These are phyloP conservation scores for Zygotorulaspora florentina DNA, from an alignment of 805 yeast genomes.

Conservation along the genomic window DNA sequence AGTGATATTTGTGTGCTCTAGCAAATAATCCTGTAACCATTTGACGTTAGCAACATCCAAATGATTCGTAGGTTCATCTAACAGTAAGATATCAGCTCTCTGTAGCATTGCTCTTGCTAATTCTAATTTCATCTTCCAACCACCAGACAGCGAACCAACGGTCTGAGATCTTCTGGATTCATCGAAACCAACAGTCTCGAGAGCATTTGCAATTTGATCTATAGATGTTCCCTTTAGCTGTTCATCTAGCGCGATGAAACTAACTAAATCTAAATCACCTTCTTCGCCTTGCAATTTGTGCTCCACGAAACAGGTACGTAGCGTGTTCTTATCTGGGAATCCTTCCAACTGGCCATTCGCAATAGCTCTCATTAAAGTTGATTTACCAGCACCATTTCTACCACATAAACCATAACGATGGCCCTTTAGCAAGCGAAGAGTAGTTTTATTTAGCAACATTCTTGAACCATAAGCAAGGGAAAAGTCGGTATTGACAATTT, in stretches of 20 bases:
- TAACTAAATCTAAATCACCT: constrained; percentile 81
- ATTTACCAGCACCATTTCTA: constrained; percentile 98
- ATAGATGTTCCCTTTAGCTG: constrained; percentile 61
- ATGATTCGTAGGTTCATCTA: constrained; percentile 98
- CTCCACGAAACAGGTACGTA: constrained; percentile 94
- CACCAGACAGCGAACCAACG: constrained; percentile 94
- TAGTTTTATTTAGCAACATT: constrained; percentile 93
- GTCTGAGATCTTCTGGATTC: constrained; percentile 84
- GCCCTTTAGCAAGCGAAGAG: constrained; percentile 80
- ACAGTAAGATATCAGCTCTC: constrained; percentile 89
- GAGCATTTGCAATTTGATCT: constrained; percentile 70
- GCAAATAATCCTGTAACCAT: constrained; percentile 89
- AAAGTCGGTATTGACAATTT: constrained; percentile 89
- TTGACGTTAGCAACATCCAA: constrained; percentile 90
- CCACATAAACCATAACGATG: constrained; percentile 98
- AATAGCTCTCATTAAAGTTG: constrained; percentile 94
- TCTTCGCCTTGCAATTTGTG: constrained; percentile 94
- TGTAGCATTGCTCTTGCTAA: constrained; percentile 98
- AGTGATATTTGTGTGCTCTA: constrained; percentile 80
- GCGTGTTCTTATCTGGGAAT: constrained; percentile 82
- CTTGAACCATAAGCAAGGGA: constrained; percentile 97
- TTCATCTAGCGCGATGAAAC: constrained; percentile 85
- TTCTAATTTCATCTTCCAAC: constrained; percentile 99
- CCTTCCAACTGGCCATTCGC: constrained; percentile 97
- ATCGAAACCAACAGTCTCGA: constrained; percentile 84